A percentile compares a stretch with the other conserved stretches of the same genome.
These are phyloP conservation scores for Corymbia calophylla DNA, from an alignment of 441 rosid species.

Conservation along the genomic window DNA sequence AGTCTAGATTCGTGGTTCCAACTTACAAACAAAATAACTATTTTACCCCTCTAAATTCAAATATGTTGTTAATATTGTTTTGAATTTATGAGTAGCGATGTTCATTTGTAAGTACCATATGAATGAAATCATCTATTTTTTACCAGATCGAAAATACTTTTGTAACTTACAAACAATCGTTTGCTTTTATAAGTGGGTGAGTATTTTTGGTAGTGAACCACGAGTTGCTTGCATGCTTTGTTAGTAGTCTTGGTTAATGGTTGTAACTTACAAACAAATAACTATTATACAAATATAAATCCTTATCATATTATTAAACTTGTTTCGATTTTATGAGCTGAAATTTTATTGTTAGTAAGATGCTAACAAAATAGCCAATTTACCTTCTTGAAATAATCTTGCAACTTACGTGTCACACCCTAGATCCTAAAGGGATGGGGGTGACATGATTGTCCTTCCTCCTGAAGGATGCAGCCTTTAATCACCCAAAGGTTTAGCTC, in stretches of 20 bases:
- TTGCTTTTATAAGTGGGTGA: accelerated
- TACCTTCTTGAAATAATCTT: neutral
- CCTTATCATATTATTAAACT: no score
- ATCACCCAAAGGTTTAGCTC: no score
- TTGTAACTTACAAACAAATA: neutral
- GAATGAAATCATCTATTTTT: no score
- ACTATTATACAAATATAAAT: neutral
- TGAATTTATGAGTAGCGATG: accelerated
- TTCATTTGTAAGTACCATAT: neutral
- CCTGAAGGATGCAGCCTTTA: no score
- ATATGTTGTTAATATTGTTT: neutral
- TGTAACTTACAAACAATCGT: neutral
- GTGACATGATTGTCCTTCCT: no score
- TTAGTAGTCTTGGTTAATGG: accelerated
- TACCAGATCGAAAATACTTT: neutral
- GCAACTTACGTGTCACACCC: neutral
- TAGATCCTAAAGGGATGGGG: no score
- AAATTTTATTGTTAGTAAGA: neutral
- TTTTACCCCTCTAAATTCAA: neutral
- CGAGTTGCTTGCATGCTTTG: neutral
- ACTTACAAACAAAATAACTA: neutral
- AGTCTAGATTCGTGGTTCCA: neutral
- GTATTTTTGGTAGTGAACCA: neutral
- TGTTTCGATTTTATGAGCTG: neutral
- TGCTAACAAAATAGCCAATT: accelerated